Conservation (phyloP, 2,329 filamentous ascomycete genomes). For the Arthrobotrys iridis region DNA sequence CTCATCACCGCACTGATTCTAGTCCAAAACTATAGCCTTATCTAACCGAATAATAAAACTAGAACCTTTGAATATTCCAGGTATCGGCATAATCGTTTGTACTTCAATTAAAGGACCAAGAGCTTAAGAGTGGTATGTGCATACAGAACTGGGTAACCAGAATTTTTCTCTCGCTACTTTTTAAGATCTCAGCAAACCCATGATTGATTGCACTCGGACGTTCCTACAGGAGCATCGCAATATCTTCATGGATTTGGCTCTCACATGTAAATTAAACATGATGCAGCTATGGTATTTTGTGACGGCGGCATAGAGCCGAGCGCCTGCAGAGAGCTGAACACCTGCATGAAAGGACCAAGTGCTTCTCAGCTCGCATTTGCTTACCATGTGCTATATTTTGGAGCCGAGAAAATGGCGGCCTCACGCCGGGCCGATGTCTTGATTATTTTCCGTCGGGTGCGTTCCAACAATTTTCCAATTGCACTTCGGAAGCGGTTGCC, state of each 20-base stretch:
- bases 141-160: not conserved
- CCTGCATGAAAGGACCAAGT: too few relatives aligned
- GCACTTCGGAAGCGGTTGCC: not conserved
- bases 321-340: too few relatives aligned
- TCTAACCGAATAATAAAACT: slow-evolving; percentile 3
- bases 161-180: not conserved
- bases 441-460: not conserved
- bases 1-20: too few relatives aligned
- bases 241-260: not conserved
- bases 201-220: too few relatives aligned
- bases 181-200: not conserved
- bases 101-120: not conserved
- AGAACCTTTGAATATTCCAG: not conserved
- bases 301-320: too few relatives aligned
- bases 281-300: not conserved
- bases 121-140: too few relatives aligned
- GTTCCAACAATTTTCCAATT: not conserved
- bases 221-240: too few relatives aligned
- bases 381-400: not conserved
- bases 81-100: not conserved
- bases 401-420: not conserved
- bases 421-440: not conserved
- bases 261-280: not conserved
- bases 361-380: slow-evolving; percentile 18
- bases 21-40: slow-evolving; percentile 20